Evolutionary conservation across 2,329 filamentous ascomycete species (phyloP), one percentile per base, ranked within the genome.

Genomic region (Penicillium polonicum): DNA sequence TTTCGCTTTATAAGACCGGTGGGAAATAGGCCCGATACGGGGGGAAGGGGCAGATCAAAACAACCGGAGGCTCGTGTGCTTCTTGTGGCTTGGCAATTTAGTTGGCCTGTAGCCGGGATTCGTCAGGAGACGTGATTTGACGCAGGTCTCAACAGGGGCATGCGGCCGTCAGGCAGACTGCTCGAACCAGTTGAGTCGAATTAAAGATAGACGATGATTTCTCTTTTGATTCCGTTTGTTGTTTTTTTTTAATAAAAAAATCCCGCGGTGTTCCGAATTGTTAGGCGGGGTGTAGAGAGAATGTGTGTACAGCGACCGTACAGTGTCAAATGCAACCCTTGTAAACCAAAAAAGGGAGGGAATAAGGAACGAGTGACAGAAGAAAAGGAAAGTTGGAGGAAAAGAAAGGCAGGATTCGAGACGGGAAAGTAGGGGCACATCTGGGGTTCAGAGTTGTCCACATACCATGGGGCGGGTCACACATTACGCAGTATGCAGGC

Each of bases 1-100:
- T 59, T 63, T 56, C 23, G 38, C 44, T 58, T 60, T 55, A 60
- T 36, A 48, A 56, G 41, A 48, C 45, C 55, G 49, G 59, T 50
- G 41, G 38, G 29, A 58, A 52, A 52, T 33, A 55, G 46, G 45
- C 53, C 52, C 48, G 45, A 31, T 27, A 44, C 48, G 39, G 52
- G 51, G 51, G 33, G 4, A 8, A 25, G 41, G 29, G 50, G 51
- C 45, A 42, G 29, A 51, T 42, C 27, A 9, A 29, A 54, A 55
- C 19, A 15, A 27, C 44, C 39, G 41, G 49, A 50, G 38, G 45
- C 42, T 46, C 42, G 51, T 53, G 51, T 53, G 41, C n/a, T 53
- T 23, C 13, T 35, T 35, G n/a, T 21, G 51, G 51, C 55, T 57
- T 57, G 55, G 55, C 55, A 50, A 48, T 39, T 39, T 48, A 9